Percentiles rank a stretch among this genome's conserved stretches.
Evolutionary conservation across 2,329 filamentous ascomycete species (phyloP).

Genomic region (Cladosporium colombiae): DNA sequence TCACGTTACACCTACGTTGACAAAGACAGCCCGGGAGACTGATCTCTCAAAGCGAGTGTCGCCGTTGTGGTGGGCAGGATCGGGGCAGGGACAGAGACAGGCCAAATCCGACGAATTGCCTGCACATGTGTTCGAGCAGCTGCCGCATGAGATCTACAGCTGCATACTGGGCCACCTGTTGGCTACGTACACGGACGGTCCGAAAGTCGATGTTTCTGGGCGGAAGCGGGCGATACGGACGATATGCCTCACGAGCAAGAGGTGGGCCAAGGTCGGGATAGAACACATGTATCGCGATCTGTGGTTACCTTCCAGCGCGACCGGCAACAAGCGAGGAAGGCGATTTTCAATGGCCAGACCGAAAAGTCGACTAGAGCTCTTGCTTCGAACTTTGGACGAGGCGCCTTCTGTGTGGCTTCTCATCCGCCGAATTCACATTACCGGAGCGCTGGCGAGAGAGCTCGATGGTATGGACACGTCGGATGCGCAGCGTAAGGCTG

Average conservation of each 20-base stretch:
- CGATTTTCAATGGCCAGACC: slow-evolving; percentile 38
- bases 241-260: slow-evolving; percentile 55
- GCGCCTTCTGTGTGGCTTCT: slow-evolving; percentile 52
- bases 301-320: slow-evolving; percentile 31
- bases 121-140: slow-evolving; percentile 43
- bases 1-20: slow-evolving; percentile 28
- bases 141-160: slow-evolving; percentile 58
- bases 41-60: slow-evolving; percentile 32
- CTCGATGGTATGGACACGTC: slow-evolving; percentile 34
- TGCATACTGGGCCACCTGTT: slow-evolving; percentile 56
- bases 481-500: slow-evolving; percentile 45
- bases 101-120: slow-evolving; percentile 25
- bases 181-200: slow-evolving; percentile 41
- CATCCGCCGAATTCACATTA: slow-evolving; percentile 56
- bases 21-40: slow-evolving; percentile 43
- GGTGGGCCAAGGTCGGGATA: slow-evolving; percentile 57
- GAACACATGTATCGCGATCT: slow-evolving; percentile 49
- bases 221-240: slow-evolving; percentile 56
- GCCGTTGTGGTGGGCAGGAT: neutral
- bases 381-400: slow-evolving; percentile 57
- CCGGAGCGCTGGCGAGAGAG: slow-evolving; percentile 48
- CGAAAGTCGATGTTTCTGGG: slow-evolving; percentile 52
- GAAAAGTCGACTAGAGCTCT: slow-evolving; percentile 54
- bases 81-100: neutral
- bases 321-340: slow-evolving; percentile 41